These are phyloP conservation scores for Mycena floridula DNA, from an alignment of 768 basidiomycete genomes.

Conservation along the genomic window DNA sequence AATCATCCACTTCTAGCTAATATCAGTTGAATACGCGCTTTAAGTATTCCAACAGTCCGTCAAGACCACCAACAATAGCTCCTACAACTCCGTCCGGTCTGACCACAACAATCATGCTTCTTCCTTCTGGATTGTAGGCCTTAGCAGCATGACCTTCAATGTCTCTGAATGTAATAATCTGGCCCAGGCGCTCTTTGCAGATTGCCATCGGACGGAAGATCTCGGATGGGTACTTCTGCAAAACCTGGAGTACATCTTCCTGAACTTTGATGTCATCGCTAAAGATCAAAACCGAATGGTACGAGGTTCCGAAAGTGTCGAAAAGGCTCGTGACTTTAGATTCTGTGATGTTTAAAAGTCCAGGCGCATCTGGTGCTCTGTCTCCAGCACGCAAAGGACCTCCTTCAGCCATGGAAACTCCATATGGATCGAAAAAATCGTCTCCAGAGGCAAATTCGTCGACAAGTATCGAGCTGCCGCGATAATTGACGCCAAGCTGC, in stretches of 20 bases:
- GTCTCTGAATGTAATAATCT: conserved; percentile 14
- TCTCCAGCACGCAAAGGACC: conserved; percentile 23
- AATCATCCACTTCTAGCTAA: too few relatives aligned
- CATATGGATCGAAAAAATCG: conserved; percentile 11
- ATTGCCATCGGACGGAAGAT: not conserved
- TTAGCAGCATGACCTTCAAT: conserved; percentile 18
- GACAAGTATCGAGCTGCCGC: conserved; percentile 34
- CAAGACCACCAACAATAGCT: conserved; percentile 13
- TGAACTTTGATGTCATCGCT: conserved; percentile 1
- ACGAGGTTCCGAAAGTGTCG: conserved; percentile 15
- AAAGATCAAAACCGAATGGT: conserved; percentile 28
- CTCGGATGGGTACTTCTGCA: not conserved
- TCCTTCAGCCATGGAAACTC: conserved; percentile 5
- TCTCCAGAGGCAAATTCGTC: conserved; percentile 18
- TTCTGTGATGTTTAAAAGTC: conserved; percentile 8
- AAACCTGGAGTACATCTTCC: not conserved
- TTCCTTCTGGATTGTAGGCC: conserved; percentile 33
- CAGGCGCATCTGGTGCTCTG: conserved; percentile 29
- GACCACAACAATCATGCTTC: conserved; percentile 37
- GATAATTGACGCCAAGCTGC: conserved; percentile 40
- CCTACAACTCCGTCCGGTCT: conserved; percentile 17
- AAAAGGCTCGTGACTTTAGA: conserved; percentile 17
- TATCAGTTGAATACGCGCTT: not conserved
- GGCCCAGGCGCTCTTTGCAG: not conserved
- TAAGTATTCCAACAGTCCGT: conserved; percentile 14